Evolutionary conservation across 192 early-diverging fungal genomes (phyloP), one percentile per base, ranked within the genome.

Genomic region (Dimargaris cristalligena): DNA sequence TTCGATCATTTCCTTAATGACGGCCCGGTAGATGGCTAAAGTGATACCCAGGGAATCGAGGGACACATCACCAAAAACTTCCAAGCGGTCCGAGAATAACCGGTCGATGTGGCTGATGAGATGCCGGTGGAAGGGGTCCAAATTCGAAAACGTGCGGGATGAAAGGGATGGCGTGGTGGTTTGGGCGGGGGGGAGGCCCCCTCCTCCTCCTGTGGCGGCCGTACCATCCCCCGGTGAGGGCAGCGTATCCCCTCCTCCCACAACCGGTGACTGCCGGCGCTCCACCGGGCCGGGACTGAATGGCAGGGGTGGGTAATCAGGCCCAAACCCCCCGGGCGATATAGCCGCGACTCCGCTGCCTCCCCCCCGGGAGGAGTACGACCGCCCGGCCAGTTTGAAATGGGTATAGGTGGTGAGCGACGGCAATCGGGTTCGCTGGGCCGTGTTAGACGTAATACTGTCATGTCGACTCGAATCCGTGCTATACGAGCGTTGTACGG

Each of bases 21-120:
- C n/a, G 26, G 52, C 52, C 29, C 52, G 52, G 52, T 29, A 34
- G 32, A 54, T n/a, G 8, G 26, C 26, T 30, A 31, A 14, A 23
- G 31, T 4, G 25, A 54, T 29, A 6, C 32, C 54, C 16, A 33
- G 16, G 29, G 26, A 0, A 33, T 56, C 54, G 16, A 56, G 29
- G 18, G 54, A 33, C 16, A 34, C 34, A 33, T 34, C 29, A 18
- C 54, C 54, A 56, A 71, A 71, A 22, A 71, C 60, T 22, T 75
- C 73, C 3, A 75, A 63, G 18, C 67, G 73, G 44, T 75, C 70
- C n/a, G 69, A 70, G 65, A 75, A 75, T 35, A 75, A 45, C 0
- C 67, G 58, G 52, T 75, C 73, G n/a, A 75, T 71, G 51, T 71
- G 71, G 1, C 70, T 71, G 46, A 71, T 32, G 18, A 75, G 67